These are phyloP conservation scores for Melampsora americana DNA, from an alignment of 1,284 basidiomycete species.

Conservation along the genomic window DNA sequence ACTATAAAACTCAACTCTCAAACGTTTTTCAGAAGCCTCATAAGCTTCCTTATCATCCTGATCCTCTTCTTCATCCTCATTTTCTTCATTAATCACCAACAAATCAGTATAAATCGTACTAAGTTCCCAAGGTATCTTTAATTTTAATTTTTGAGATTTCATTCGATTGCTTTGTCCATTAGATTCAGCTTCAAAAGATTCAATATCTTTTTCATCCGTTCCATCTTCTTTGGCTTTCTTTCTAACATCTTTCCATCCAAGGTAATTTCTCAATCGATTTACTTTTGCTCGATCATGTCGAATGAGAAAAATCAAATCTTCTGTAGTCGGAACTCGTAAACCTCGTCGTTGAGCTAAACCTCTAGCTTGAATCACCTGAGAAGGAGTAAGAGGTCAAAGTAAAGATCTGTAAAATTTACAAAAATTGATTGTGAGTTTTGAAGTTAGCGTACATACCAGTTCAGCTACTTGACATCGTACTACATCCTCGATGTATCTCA, in stretches of 20 bases:
- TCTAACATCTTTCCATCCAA: constrained; percentile 97
- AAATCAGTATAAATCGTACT: constrained; percentile 85
- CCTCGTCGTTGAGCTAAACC: constrained; percentile 75
- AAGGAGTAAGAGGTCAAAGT: neutral
- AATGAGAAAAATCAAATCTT: constrained; percentile 95
- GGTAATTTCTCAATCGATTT: constrained; percentile 83
- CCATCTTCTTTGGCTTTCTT: constrained; percentile 68
- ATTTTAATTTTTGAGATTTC: constrained; percentile 87
- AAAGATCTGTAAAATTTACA: constrained; percentile 6
- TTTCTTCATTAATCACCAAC: constrained; percentile 68
- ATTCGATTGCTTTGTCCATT: constrained; percentile 59
- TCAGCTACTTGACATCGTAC: constrained; percentile 90
- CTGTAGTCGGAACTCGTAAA: constrained; percentile 78
- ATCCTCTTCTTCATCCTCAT: constrained; percentile 85
- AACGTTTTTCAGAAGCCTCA: constrained; percentile 81
- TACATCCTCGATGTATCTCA: constrained; percentile 90
- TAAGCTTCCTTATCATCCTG: constrained; percentile 92
- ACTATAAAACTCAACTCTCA: constrained; percentile 61
- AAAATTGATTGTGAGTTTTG: neutral
- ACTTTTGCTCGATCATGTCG: constrained; percentile 92
- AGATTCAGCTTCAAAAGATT: constrained; percentile 44
- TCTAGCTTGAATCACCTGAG: constrained; percentile 85
- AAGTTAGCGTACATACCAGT: constrained; percentile 62
- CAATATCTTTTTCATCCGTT: constrained; percentile 48
- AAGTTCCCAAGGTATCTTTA: constrained; percentile 95